A percentile compares a stretch with the other conserved stretches of the same genome.
Evolutionary conservation across 768 basidiomycete genomes (phyloP).

Genomic region (Boletus vermiculosoides): DNA sequence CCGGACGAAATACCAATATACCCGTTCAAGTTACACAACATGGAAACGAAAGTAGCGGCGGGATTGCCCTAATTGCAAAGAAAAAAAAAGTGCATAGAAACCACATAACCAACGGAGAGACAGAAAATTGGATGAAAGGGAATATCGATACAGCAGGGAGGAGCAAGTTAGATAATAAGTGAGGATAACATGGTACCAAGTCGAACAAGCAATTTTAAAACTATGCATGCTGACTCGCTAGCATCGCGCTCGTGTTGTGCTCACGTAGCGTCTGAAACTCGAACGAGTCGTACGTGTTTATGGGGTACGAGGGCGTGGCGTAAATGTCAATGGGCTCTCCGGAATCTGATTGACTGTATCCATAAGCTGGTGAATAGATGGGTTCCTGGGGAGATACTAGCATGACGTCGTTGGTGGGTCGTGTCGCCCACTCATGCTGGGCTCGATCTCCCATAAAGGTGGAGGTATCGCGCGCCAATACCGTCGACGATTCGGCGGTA

Average conservation of each 20-base stretch:
- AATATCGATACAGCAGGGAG: constrained; percentile 29
- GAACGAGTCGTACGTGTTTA: constrained; percentile 31
- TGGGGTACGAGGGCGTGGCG: constrained; percentile 11
- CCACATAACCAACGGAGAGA: neutral
- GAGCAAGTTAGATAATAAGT: constrained; percentile 27
- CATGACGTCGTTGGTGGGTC: constrained; percentile 11
- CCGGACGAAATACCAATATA: constrained; percentile 18
- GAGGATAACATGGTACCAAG: neutral
- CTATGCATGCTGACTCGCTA: constrained; percentile 26
- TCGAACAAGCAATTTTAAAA: neutral
- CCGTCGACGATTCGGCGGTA: constrained; percentile 15
- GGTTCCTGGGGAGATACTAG: constrained; percentile 17
- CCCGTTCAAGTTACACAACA: constrained; percentile 14
- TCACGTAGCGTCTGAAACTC: constrained; percentile 35
- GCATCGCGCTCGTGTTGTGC: constrained; percentile 18
- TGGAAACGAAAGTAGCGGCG: constrained; percentile 15
- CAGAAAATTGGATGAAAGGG: neutral
- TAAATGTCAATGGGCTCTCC: constrained; percentile 21
- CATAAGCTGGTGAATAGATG: constrained; percentile 17
- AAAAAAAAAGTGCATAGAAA: constrained; percentile 8
- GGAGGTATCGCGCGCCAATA: constrained; percentile 11
- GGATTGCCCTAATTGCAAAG: constrained; percentile 10
- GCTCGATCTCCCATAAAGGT: constrained; percentile 13
- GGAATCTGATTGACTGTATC: constrained; percentile 21
- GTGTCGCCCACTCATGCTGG: constrained; percentile 16